Evolutionary conservation across 1,139 yeast species (phyloP), one percentile per base, ranked within the genome.

Genomic region (Hyphopichia wangnamkhiaoensis): DNA sequence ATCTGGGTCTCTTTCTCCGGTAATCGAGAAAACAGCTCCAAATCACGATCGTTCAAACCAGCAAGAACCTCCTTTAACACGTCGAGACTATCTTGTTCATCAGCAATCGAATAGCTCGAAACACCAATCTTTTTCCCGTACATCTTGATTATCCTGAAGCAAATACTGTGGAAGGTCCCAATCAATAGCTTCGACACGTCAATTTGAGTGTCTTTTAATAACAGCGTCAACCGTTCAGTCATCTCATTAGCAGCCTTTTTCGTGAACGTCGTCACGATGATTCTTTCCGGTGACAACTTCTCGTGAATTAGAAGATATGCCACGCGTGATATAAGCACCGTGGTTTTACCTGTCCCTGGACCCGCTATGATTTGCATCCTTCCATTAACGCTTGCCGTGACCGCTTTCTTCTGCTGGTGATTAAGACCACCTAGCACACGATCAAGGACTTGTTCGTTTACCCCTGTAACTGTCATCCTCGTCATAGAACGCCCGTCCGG

Each of bases 271-370:
- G 96, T 88, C 19, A 90, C 93, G 3, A 91, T 75, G 30, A 91
- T 74, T 34, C 75, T 64, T 23, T 72, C 68, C 0, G 96, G 90
- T 1, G 69, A 62, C 1, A 83, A 60, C 2, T 68, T 55, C 27
- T 79, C 74, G 9, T 72, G 61, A 2, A 79, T 48, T 18, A 88
- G 52, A 26, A 90, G 65, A 54, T 81, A 77, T 0, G 94, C 94
- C 7, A 89, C 94, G 34, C 96, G 69, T 1, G 90, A 73, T 0
- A 88, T 81, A 33, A 91, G 64, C 2, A 91, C 91, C 53, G 82
- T 86, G 3, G 97, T 90, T 58, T 90, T 86, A 4, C 91, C 91
- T 0, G 82, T 85, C 2, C 98, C 97, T 0, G 97, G 97, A 0
- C 97, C 97, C 0, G 97, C 97, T 25, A 90, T 73, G 21, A 91